Evolutionary conservation across 2,329 filamentous ascomycete species (phyloP), one percentile per base, ranked within the genome.

Genomic region (Trichophaea hybrida): DNA sequence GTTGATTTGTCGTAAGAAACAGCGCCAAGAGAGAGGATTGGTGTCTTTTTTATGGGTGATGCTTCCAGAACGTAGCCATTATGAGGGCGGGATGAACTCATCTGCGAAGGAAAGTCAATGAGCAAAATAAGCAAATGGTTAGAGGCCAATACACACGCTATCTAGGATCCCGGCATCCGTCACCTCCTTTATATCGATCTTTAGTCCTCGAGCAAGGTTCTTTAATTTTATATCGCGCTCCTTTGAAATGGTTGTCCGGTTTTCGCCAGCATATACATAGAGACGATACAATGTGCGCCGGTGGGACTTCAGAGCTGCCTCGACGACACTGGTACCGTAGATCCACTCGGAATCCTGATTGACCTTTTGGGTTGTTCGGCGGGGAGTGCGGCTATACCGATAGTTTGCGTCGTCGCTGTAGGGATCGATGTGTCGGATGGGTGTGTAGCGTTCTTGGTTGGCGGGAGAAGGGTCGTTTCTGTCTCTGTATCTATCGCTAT

Each of bases 281-380:
- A 98, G 78, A 58, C 83, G 86, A 74, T 96, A 94, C 2, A 94
- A 73, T 68, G 86, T 82, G 59, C 93, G 82, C 37, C 81, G 78
- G 8, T 76, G 76, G 49, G 80, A 79, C 65, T 78, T 81, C 17
- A 98, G 75, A 0, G 89, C 90, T 17, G 90, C 86, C 63, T 85
- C 78, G 24, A 97, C 88, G 1, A 87, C 82, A 1, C 85, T 86
- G 49, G 80, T 80, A 5, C 93, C 93, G 70, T 94, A 97, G 1
- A 98, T 76, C 67, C 96, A 97, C 63, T 95, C 85, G 0, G 90
- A 95, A 4, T 88, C 87, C 0, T 91, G 85, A 0, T 88, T 94
- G 0, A 87, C 88, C 69, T 91, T 84, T 1, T 82, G 80, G 15
- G 86, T 76, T 5, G 49, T 44, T 1, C 63, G 57, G 13, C 56